phyloP scores from a whole-genome alignment of 2,329 filamentous ascomycete species.

The Cercospora sojina region DNA sequence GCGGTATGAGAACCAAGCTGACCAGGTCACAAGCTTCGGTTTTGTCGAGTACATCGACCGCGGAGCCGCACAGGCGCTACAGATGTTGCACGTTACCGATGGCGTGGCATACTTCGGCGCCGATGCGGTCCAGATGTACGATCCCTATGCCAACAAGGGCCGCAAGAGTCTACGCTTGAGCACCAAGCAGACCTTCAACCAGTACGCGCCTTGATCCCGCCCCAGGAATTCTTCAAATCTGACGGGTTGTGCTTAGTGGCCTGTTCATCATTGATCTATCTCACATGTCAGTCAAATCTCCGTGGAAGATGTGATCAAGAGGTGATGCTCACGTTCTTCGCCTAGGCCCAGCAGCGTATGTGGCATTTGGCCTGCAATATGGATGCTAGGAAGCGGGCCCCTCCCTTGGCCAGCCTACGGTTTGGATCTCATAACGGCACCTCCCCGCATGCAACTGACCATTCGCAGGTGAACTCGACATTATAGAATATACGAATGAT shows the following conservation, averaged over 20 bases:
- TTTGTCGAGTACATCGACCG: conserved; percentile 46
- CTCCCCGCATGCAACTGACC: conserved; percentile 23
- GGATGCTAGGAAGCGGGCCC: conserved; percentile 55
- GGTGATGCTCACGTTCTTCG: not conserved
- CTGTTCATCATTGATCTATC: conserved; percentile 70
- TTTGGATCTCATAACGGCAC: conserved; percentile 23
- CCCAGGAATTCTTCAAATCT: not conserved
- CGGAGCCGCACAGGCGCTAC: conserved; percentile 35
- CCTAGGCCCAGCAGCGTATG: conserved; percentile 44
- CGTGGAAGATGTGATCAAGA: not conserved
- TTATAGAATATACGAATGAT: conserved; percentile 41
- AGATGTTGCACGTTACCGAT: conserved; percentile 26
- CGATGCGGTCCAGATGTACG: conserved; percentile 31
- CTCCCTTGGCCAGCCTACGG: conserved; percentile 40
- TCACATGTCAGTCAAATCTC: conserved; percentile 56
- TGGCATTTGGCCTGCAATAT: conserved; percentile 68
- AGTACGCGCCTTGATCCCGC: not conserved
- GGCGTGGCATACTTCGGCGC: conserved; percentile 29
- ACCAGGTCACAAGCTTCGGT: conserved; percentile 22
- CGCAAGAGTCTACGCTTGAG: conserved; percentile 70
- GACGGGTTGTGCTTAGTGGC: conserved; percentile 53
- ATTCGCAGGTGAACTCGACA: conserved; percentile 39
- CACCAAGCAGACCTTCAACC: conserved; percentile 56
- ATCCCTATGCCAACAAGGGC: conserved; percentile 48
- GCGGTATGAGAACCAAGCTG: not conserved